A percentile compares a stretch with the other conserved stretches of the same genome.
phyloP scores from a whole-genome alignment of 106 monocot species.

The Platanthera guangdongensis region DNA sequence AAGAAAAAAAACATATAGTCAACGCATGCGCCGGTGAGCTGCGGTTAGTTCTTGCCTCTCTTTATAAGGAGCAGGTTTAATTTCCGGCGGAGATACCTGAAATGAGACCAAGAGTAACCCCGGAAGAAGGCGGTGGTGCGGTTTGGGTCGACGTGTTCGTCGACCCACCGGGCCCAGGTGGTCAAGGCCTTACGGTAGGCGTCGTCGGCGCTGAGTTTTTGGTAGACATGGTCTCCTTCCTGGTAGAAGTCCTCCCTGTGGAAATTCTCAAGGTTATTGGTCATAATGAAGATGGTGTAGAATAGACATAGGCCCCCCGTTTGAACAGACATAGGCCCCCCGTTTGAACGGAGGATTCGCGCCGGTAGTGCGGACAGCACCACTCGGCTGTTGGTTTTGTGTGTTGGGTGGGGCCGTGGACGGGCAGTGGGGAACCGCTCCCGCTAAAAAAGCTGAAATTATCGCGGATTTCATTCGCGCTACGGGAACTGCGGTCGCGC shows the following conservation, averaged over 20 bases:
- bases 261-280: background rate
- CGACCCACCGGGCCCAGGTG: conserved; percentile 43
- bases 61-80: background rate
- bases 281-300: background rate
- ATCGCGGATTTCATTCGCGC: too few species aligned
- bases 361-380: too few species aligned
- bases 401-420: too few species aligned
- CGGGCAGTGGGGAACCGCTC: too few species aligned
- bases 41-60: background rate
- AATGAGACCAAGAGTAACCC: conserved; percentile 42
- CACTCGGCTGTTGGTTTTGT: too few species aligned
- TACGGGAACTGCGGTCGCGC: too few species aligned
- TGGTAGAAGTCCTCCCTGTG: conserved; percentile 45
- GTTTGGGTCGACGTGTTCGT: conserved; percentile 17
- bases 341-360: too few species aligned
- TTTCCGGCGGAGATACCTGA: conserved; percentile 17
- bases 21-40: background rate
- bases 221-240: conserved; percentile 34
- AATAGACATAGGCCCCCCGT: too few species aligned
- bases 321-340: too few species aligned
- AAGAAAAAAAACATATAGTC: background rate
- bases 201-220: conserved; percentile 14
- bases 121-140: conserved; percentile 33
- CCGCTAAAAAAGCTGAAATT: too few species aligned
- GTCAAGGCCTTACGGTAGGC: conserved; percentile 37